These are phyloP conservation scores for Rhodomyrtus tomentosa DNA, from an alignment of 345 rosid genomes.

Conservation along the genomic window DNA sequence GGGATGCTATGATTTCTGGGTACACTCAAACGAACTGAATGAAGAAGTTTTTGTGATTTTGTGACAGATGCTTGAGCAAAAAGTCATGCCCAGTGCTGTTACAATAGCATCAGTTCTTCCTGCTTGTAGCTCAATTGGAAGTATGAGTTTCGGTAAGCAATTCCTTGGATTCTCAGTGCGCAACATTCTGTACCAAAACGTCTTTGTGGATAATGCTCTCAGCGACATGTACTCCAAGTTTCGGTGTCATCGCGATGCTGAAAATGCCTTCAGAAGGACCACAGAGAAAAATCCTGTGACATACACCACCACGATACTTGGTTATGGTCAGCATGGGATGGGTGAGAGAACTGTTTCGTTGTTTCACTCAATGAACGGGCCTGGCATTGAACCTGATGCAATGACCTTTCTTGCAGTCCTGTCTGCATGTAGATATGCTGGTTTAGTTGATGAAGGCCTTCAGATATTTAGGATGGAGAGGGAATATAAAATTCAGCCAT, in stretches of 20 bases:
- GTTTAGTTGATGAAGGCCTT: constrained; percentile 75
- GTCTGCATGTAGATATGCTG: constrained; percentile 79
- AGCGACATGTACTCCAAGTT: constrained; percentile 84
- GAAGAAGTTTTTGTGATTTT: constrained; percentile 48
- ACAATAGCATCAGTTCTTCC: constrained; percentile 74
- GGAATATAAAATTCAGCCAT: constrained; percentile 44
- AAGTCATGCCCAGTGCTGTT: constrained; percentile 52
- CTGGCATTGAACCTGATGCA: constrained; percentile 46
- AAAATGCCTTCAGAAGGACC: constrained; percentile 34
- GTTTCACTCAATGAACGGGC: constrained; percentile 50
- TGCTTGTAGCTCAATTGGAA: constrained; percentile 59
- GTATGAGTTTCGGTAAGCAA: constrained; percentile 57
- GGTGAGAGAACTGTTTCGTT: constrained; percentile 63
- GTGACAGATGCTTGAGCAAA: constrained; percentile 50
- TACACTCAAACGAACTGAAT: constrained; percentile 51
- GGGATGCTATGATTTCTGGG: constrained; percentile 88
- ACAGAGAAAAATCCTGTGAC: constrained; percentile 65
- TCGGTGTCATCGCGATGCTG: constrained; percentile 57
- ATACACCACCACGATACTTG: constrained; percentile 67
- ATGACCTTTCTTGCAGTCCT: constrained; percentile 66
- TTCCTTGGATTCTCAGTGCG: constrained; percentile 69
- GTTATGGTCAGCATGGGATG: constrained; percentile 88
- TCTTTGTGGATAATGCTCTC: constrained; percentile 68
- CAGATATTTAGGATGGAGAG: constrained; percentile 50
- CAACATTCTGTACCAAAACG: constrained; percentile 44